Evolutionary conservation across 2,329 filamentous ascomycete species (phyloP), one percentile per base, ranked within the genome.

Genomic region (Westerdykella sp.): DNA sequence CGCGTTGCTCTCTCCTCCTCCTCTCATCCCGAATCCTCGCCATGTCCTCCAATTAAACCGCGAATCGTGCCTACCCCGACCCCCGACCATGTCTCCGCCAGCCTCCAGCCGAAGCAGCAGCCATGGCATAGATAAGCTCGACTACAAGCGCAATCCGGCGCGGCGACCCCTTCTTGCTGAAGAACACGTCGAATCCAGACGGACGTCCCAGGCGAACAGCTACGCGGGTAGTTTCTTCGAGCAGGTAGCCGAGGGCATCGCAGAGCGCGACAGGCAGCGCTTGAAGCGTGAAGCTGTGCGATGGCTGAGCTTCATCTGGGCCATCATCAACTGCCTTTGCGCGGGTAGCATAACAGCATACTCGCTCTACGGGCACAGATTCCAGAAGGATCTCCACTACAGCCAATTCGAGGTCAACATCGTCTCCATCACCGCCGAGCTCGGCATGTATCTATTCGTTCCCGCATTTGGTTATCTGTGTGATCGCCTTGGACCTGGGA

Each of bases 341-440:
- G 91, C 89, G 23, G 93, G 91, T 48, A 94, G 87, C 58, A 87
- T 97, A 59, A 89, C 88, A 39, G 86, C 89, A 39, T 98, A 93
- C 72, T 95, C 89, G 30, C 80, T 98, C 25, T 98, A 97, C 65
- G 93, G 86, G 7, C 90, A 87, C 54, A 76, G 94, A 38, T 88
- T 98, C 70, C 87, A 95, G 66, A 84, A 84, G 43, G 82, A 83
- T 36, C 76, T 98, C 40, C 84, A 82, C 60, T 98, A 97, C 69
- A 84, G 83, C 3, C 93, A 98, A 69, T 79, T 93, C 49, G 87
- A 93, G 65, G 88, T 98, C 68, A 97, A 97, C 67, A 81, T 84
- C 23, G 82, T 96, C 37, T 85, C 87, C 48, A 94, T 94, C 55
- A 83, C 85, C 13, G 88, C 88, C 43, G 91, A 90, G 63, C 72